Evolutionary conservation across 129 eudicot genomes (phyloP).

Genomic region (Escallonia rubra): DNA sequence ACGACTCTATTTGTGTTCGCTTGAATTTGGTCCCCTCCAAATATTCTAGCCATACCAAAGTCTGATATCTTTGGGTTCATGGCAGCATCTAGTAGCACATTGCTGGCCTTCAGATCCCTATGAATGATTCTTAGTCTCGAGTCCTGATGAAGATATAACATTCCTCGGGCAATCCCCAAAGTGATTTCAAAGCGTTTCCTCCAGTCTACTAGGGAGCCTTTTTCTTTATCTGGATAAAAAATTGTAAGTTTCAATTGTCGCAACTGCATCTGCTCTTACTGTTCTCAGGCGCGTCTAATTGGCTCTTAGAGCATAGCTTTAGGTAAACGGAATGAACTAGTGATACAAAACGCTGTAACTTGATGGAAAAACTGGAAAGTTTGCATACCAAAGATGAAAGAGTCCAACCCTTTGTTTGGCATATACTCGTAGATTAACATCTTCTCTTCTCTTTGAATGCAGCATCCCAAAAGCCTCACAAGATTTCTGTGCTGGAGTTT

Average conservation of each 20-base stretch:
- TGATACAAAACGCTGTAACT: too few relatives aligned
- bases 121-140: constrained; percentile 14
- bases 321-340: neutral
- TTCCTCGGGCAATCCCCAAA: constrained; percentile 9
- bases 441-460: constrained; percentile 2
- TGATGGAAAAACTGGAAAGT: neutral
- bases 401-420: constrained; percentile 10
- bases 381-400: neutral
- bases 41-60: constrained; percentile 16
- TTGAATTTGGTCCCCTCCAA: neutral
- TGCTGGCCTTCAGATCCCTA: constrained; percentile 16
- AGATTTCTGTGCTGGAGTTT: constrained; percentile 11
- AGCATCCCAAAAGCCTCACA: neutral
- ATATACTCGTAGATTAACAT: constrained; percentile 9
- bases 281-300: too few relatives aligned
- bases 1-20: constrained; percentile 12
- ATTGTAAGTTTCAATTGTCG: too few relatives aligned
- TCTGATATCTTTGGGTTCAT: constrained; percentile 15
- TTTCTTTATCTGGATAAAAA: neutral
- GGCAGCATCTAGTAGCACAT: constrained; percentile 8
- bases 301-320: neutral
- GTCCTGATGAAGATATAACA: constrained; percentile 10
- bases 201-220: neutral
- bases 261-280: too few relatives aligned
- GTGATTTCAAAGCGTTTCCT: neutral